Evolutionary conservation across 1,284 basidiomycete species (phyloP).

Genomic region (Phellinidium pouzarii): DNA sequence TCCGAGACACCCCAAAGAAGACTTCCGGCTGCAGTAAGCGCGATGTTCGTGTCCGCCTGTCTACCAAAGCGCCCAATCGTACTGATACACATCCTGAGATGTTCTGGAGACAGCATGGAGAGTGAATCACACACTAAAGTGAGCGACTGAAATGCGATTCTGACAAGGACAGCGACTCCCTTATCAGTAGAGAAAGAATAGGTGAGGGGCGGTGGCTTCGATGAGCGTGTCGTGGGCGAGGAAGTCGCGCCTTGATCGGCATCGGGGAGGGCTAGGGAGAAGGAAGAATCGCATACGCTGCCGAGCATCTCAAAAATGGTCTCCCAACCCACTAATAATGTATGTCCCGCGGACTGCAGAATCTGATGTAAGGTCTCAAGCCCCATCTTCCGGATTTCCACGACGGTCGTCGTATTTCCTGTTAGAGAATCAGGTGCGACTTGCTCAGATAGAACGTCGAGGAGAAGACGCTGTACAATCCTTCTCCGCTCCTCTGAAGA

Average conservation of each 20-base stretch:
- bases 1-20: conserved; percentile 92
- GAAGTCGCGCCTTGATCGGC: conserved; percentile 36
- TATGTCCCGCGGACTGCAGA: conserved; percentile 86
- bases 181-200: conserved; percentile 46
- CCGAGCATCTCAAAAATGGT: conserved; percentile 87
- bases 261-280: conserved; percentile 34
- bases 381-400: conserved; percentile 82
- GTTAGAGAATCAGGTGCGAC: conserved; percentile 50
- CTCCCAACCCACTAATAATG: conserved; percentile 87
- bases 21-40: conserved; percentile 85
- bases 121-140: conserved; percentile 94
- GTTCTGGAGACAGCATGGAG: conserved; percentile 69
- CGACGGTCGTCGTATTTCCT: conserved; percentile 42
- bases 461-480: conserved; percentile 72
- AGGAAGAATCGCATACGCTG: conserved; percentile 63
- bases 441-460: conserved; percentile 78
- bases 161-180: conserved; percentile 60
- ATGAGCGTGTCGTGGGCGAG: conserved; percentile 32
- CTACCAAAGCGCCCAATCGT: conserved; percentile 88
- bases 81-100: conserved; percentile 82
- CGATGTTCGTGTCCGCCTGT: conserved; percentile 93
- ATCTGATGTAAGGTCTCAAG: conserved; percentile 86
- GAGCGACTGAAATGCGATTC: conserved; percentile 90
- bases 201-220: conserved; percentile 46
- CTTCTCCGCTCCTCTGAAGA: conserved; percentile 56